Conservation (phyloP, 2,329 filamentous ascomycete genomes). For the Zymoseptoria passerinii region DNA sequence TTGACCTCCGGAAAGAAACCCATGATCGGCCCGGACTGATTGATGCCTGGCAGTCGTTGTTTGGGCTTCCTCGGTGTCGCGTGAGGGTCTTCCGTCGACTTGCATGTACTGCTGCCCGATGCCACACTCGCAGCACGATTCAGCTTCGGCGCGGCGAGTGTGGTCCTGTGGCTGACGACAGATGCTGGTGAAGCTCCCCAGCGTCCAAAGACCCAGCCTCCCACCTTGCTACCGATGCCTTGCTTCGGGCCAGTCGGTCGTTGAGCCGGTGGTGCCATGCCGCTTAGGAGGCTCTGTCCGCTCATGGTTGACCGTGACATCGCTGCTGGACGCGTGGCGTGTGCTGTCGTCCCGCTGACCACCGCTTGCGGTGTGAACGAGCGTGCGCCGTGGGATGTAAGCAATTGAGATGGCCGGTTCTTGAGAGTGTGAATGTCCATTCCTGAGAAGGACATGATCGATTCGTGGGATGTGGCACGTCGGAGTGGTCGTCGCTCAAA, state of each 20-base stretch:
- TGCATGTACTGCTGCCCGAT: constrained; percentile 12
- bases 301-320: constrained; percentile 34
- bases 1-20: constrained; percentile 56
- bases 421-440: constrained; percentile 77
- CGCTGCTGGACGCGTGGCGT: constrained; percentile 27
- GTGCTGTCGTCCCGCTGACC: constrained; percentile 30
- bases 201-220: constrained; percentile 56
- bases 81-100: constrained; percentile 21
- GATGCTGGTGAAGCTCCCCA: constrained; percentile 50
- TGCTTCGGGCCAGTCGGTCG: constrained; percentile 14
- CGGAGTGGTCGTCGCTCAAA: constrained; percentile 42
- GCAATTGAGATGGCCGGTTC: constrained; percentile 66
- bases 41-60: constrained; percentile 60
- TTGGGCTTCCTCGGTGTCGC: constrained; percentile 32
- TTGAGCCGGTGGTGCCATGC: constrained; percentile 25
- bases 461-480: constrained; percentile 72
- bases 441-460: constrained; percentile 75
- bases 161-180: constrained; percentile 7
- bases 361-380: constrained; percentile 42
- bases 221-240: constrained; percentile 47
- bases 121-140: constrained; percentile 10
- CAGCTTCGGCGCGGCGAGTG: constrained; percentile 7
- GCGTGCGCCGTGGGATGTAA: constrained; percentile 44
- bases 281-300: constrained; percentile 25
- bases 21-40: constrained; percentile 65